phyloP scores from a whole-genome alignment of 2,329 filamentous ascomycete species.

The Bretziella fagacearum region DNA sequence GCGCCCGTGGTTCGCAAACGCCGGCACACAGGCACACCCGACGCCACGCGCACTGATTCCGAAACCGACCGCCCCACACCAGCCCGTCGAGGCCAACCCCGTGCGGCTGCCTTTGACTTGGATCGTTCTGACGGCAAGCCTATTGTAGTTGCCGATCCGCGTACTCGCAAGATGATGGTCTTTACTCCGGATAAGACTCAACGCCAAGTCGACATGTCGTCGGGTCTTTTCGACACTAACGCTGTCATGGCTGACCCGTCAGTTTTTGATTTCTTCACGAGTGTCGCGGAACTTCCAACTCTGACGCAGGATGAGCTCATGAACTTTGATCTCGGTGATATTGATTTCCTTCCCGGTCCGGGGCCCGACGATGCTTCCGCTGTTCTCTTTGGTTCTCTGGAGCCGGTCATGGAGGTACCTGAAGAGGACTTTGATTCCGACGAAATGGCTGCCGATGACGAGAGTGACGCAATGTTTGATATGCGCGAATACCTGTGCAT shows the following conservation, averaged over 20 bases:
- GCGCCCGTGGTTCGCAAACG: slow-evolving; percentile 28
- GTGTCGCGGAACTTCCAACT: slow-evolving; percentile 1
- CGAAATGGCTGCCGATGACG: neutral
- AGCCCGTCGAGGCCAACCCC: slow-evolving; percentile 31
- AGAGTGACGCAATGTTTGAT: neutral
- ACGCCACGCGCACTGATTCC: slow-evolving; percentile 34
- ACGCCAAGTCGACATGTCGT: slow-evolving; percentile 34
- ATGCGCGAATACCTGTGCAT: neutral
- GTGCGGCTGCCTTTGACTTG: slow-evolving; percentile 36
- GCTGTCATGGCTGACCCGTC: neutral
- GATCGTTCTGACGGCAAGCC: slow-evolving; percentile 38
- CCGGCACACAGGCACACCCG: slow-evolving; percentile 20
- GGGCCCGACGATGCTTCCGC: too few relatives aligned
- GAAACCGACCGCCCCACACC: slow-evolving; percentile 19
- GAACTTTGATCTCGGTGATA: slow-evolving; percentile 18
- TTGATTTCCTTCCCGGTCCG: too few relatives aligned
- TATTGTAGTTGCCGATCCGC: slow-evolving; percentile 40
- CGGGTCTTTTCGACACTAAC: slow-evolving; percentile 36
- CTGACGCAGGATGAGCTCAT: slow-evolving; percentile 66
- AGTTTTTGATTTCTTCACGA: slow-evolving; percentile 19
- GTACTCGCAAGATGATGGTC: slow-evolving; percentile 45
- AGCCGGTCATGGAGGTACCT: neutral
- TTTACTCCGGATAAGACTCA: slow-evolving; percentile 34
- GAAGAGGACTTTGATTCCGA: neutral
- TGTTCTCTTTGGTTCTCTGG: neutral